Base-by-base conservation (phyloP, 2,329 filamentous ascomycete genomes). In the Lecanicillium sp. region DNA sequence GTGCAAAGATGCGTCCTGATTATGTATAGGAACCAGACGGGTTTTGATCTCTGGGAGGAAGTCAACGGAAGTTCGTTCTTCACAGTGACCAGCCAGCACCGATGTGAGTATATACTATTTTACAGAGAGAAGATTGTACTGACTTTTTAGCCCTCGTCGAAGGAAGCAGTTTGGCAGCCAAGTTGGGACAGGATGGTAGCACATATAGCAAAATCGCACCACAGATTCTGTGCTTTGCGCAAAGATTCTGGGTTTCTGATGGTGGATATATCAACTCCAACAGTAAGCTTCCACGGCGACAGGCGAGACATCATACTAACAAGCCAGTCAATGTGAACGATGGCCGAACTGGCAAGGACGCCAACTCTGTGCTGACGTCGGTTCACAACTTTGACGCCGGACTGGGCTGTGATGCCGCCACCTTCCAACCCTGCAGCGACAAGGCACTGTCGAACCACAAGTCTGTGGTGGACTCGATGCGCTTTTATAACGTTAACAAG, bases 41-140 rank as follows among this genome's bases (percentile, higher is more conserved):
- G 77, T 5, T 93, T 81, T 58, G 88, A 94, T 62, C 74, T 94
- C 3, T 93, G 88, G 88, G 88, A 93, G 62, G 88, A 93, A 62
- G 79, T 90, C 12, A 70, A 73, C 20, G 85, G 86, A 33, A 83
- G 79, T 19, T 90, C 86, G 0, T 93, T 90, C 71, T 94, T 91
- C 66, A 93, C 87, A 1, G 68, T 82, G 26, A 78, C 81, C 3
- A 75, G 77, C 33, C 80, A 86, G 51, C 81, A 91, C 61, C 79
- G 87, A 55, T 75, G 81, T 57, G 60, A 75, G 52, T 64, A 20
- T 15, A 19, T n/a, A n/a, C n/a, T n/a, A n/a, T n/a, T n/a, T n/a
- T n/a, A 20, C 19, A 14, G n/a, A n/a, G n/a, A n/a, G n/a, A n/a
- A n/a, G n/a, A n/a, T n/a, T n/a, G n/a, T n/a, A n/a, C n/a, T n/a